Conservation (phyloP, 139 green algal genomes). For the Edaphochlamys debaryana region DNA sequence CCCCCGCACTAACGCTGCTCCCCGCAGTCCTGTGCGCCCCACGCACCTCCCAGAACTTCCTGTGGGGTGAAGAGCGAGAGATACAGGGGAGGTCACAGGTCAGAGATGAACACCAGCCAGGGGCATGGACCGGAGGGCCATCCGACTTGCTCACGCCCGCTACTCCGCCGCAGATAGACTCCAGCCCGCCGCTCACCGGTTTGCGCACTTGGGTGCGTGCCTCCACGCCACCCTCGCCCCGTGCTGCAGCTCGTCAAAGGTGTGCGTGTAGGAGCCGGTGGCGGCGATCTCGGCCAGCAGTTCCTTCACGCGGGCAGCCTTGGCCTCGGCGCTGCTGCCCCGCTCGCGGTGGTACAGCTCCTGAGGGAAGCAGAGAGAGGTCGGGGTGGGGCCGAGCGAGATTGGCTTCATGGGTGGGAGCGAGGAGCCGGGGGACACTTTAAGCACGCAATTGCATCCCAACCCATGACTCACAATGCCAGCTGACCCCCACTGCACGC, state of each 20-base stretch:
- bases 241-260: constrained; percentile 57
- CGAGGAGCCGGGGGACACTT: no score
- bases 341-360: constrained; percentile 49
- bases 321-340: background rate
- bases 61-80: background rate
- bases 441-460: background rate
- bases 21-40: no score
- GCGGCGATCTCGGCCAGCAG: constrained; percentile 46
- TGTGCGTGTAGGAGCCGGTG: constrained; percentile 50
- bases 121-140: no score
- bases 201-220: constrained; percentile 67
- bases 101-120: no score
- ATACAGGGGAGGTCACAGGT: no score
- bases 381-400: background rate
- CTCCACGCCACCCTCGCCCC: constrained; percentile 60
- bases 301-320: constrained; percentile 2
- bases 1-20: no score
- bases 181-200: constrained; percentile 52
- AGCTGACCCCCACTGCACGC: no score
- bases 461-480: background rate
- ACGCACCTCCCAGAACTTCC: constrained; percentile 4
- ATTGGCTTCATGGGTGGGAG: background rate
- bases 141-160: no score
- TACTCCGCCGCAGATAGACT: no score
- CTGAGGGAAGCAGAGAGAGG: background rate